A percentile compares a stretch with the other conserved stretches of the same genome.
Evolutionary conservation across 805 yeast species (phyloP).

Genomic region (Lipomyces kockii): DNA sequence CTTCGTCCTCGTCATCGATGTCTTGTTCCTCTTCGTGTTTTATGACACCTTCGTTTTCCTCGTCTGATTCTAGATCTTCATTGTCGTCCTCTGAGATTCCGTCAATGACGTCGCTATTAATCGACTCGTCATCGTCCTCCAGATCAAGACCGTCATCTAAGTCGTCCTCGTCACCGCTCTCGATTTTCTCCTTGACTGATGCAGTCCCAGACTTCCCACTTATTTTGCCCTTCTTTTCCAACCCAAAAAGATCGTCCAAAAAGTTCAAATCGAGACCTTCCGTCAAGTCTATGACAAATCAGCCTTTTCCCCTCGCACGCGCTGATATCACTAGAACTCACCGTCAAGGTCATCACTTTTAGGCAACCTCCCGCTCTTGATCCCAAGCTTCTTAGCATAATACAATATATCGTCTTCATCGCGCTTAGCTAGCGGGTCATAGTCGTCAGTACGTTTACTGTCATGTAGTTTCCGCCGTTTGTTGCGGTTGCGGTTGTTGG

Average conservation of each 20-base stretch:
- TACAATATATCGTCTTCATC: slow-evolving; percentile 82
- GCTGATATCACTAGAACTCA: slow-evolving; percentile 7
- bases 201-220: slow-evolving; percentile 34
- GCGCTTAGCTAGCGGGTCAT: slow-evolving; percentile 48
- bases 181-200: slow-evolving; percentile 34
- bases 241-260: slow-evolving; percentile 33
- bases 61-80: slow-evolving; percentile 38
- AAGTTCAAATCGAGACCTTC: slow-evolving; percentile 71
- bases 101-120: background rate
- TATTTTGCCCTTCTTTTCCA: slow-evolving; percentile 18
- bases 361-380: slow-evolving; percentile 53
- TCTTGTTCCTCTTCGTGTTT: slow-evolving; percentile 13
- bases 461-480: slow-evolving; percentile 17
- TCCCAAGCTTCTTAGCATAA: slow-evolving; percentile 80
- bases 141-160: slow-evolving; percentile 14
- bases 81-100: slow-evolving; percentile 26
- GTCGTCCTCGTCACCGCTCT: slow-evolving; percentile 19
- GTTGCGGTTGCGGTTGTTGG: background rate
- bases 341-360: slow-evolving; percentile 71
- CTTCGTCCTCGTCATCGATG: slow-evolving; percentile 23
- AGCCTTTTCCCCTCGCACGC: slow-evolving; percentile 11
- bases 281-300: slow-evolving; percentile 56
- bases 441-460: slow-evolving; percentile 47
- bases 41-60: slow-evolving; percentile 14
- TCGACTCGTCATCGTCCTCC: slow-evolving; percentile 8